Evolutionary conservation across 768 basidiomycete genomes (phyloP), one percentile per base, ranked within the genome.

Genomic region (Kwoniella newhampshirensis): DNA sequence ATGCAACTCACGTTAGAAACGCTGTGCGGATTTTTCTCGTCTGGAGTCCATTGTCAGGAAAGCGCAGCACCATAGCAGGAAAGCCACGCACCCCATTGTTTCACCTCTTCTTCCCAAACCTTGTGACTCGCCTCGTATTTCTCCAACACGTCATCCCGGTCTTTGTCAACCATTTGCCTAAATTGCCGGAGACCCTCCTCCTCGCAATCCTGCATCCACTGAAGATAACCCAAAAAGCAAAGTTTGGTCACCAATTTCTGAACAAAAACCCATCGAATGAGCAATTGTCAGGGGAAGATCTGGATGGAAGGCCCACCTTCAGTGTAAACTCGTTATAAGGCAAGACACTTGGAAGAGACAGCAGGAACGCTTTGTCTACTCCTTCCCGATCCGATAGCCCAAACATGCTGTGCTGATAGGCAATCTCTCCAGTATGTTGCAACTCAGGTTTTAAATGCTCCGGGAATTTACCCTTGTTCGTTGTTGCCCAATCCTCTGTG

Each of bases 201-300:
- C 73, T 91, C 88, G 42, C 85, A 81, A 53, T 85, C 81, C 0
- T 81, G 79, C 4, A 93, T 79, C 25, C 88, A 79, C 39, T 81
- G 80, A 52, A 83, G 80, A 66, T 93, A 91, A 8, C 87, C 87
- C 0, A 76, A 70, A 77, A 86, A 92, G 12, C 92, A 83, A n/a
- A 88, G 88, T 6, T 91, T 84, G 73, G 91, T 91, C 75, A 92
- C 88, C 43, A 97, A 82, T 85, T 96, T 97, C 88, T 93, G 71
- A 28, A 25, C 27, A n/a, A n/a, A n/a, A n/a, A n/a, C n/a, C n/a
- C n/a, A n/a, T n/a, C n/a, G 40, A 41, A n/a, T 51, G 36, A 18
- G 52, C 43, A n/a, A n/a, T n/a, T n/a, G n/a, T 36, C 26, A 39
- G 23, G 26, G 28, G 18, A 17, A 53, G 28, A 51, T 26, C 28